These are phyloP conservation scores for Trypanosoma conorhini DNA, from an alignment of 208 protist species.

Conservation along the genomic window DNA sequence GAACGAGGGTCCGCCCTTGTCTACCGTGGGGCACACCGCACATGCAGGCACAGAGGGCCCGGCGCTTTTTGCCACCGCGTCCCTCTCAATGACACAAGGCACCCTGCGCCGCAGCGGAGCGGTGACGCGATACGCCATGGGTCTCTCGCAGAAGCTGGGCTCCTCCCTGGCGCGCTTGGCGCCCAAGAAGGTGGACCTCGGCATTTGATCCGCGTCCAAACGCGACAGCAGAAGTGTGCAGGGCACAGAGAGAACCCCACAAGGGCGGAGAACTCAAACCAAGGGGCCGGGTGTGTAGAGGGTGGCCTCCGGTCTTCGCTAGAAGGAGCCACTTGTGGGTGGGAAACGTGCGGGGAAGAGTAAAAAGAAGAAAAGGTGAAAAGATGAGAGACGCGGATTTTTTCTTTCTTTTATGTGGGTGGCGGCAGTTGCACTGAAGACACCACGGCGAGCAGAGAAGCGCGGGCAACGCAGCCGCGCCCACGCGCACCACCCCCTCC, in stretches of 20 bases:
- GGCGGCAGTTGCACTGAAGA: neutral
- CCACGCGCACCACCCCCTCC: neutral
- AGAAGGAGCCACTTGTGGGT: neutral
- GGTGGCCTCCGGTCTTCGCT: neutral
- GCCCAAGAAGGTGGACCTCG: conserved; percentile 12
- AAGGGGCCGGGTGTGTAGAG: neutral
- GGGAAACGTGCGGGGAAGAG: neutral
- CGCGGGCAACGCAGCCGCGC: neutral
- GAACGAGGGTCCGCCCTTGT: neutral
- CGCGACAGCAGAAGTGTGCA: neutral
- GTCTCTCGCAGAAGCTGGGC: conserved; percentile 6
- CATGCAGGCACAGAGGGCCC: neutral
- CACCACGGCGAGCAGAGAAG: neutral
- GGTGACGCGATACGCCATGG: neutral
- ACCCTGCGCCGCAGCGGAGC: neutral
- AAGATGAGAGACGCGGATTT: neutral
- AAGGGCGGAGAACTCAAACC: neutral
- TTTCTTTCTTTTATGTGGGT: neutral
- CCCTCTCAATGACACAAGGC: neutral
- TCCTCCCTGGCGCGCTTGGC: conserved; percentile 39
- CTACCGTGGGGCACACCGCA: neutral
- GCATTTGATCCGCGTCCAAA: neutral
- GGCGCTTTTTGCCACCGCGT: no score
- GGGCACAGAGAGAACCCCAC: neutral
- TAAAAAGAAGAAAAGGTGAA: neutral